phyloP scores from a whole-genome alignment of 208 protist genomes.

The Acanthamoeba triangularis region DNA sequence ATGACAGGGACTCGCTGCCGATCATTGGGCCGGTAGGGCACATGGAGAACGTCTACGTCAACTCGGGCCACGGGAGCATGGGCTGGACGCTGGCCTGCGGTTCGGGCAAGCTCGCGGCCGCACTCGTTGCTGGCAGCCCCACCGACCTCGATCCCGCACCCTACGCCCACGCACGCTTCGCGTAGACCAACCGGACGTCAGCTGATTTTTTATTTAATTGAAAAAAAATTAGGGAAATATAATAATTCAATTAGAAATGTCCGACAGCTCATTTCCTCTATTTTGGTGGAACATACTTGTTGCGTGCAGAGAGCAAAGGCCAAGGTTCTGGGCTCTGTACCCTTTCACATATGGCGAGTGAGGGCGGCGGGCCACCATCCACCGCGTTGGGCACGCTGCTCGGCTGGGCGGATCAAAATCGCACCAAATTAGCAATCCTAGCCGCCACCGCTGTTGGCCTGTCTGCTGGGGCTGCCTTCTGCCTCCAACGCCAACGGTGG shows the following conservation, averaged over 20 bases:
- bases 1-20: constrained; percentile 63
- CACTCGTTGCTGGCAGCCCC: background rate
- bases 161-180: too few species aligned
- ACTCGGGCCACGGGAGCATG: constrained; percentile 69
- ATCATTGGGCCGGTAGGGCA: background rate
- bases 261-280: too few species aligned
- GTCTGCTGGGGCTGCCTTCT: background rate
- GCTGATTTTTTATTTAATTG: too few species aligned
- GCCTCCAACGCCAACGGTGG: background rate
- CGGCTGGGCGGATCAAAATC: background rate
- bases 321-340: too few species aligned
- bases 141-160: too few species aligned
- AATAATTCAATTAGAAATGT: too few species aligned
- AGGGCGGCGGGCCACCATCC: too few species aligned
- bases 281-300: too few species aligned
- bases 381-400: background rate
- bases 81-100: constrained; percentile 72
- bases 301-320: too few species aligned
- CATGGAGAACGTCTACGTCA: constrained; percentile 45
- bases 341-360: too few species aligned
- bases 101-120: constrained; percentile 22
- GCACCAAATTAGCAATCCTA: background rate
- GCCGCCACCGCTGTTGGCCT: background rate
- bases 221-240: too few species aligned
- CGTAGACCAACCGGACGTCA: too few species aligned